Evolutionary conservation across 345 rosid genomes (phyloP), one percentile per base, ranked within the genome.

Genomic region (Capsella bursapastoris): DNA sequence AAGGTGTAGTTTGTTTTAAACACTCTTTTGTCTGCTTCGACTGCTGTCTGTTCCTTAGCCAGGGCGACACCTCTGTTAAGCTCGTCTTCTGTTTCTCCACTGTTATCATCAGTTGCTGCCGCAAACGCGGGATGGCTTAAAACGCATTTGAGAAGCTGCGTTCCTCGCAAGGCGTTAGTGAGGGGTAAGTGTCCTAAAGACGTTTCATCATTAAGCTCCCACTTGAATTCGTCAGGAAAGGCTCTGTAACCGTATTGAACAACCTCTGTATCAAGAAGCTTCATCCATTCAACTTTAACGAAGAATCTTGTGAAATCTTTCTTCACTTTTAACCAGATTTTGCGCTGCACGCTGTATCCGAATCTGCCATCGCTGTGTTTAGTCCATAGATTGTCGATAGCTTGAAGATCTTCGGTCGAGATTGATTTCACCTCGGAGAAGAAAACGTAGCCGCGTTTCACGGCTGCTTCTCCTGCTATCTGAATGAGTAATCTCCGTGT

Each of bases 231-330:
- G 7, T 70, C 67, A 3, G 99, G 99, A 56, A 95, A 95, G 0
- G 97, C 64, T 82, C 86, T 86, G 87, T 95, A 95, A 43, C 90
- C 89, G 66, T 87, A 89, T 53, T 95, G 99, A 80, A 80, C 90
- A 0, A 91, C 76, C 58, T 95, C 99, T 2, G 96, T 88, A 53
- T 88, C 92, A 5, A 95, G 95, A 73, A 86, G 91, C 86, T 95
- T 95, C 99, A 95, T 95, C 99, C 99, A 95, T 7, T 90, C 92
- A 4, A 89, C 76, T 61, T 79, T 90, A 66, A 95, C n/a, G 78
- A 95, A 95, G 59, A 91, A 86, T 41, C 56, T 86, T 3, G 87
- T 80, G 87, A 95, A 91, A 65, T 95, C 97, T 74, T 79, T 88
- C 56, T 84, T 69, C 3, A 38, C 80, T 49, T 89, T 95, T 9